A percentile compares a stretch with the other conserved stretches of the same genome.
These are phyloP conservation scores for Solanum piurae DNA, from an alignment of 257 asterid genomes.

Conservation along the genomic window DNA sequence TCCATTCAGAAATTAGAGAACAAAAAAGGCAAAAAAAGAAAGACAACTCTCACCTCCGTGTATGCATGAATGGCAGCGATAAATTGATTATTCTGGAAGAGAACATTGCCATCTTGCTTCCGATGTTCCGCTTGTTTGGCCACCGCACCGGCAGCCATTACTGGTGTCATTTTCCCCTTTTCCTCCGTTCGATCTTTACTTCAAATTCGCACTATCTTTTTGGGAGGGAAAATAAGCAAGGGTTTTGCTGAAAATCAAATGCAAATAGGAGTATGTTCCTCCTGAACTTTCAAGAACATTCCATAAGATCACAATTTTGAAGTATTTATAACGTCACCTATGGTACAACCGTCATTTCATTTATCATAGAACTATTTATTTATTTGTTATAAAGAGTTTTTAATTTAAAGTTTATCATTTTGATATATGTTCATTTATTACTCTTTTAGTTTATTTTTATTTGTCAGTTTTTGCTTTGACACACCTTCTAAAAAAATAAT, in stretches of 20 bases:
- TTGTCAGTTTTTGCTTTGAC: too few relatives aligned
- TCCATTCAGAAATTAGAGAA: not conserved
- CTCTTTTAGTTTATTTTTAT: too few relatives aligned
- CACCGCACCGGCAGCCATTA: conserved; percentile 18
- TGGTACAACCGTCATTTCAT: not conserved
- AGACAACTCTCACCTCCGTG: conserved; percentile 11
- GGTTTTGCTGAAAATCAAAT: not conserved
- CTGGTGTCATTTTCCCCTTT: conserved; percentile 37
- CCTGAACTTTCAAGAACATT: not conserved
- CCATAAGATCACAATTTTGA: not conserved
- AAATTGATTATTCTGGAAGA: conserved; percentile 47
- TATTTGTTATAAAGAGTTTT: too few relatives aligned
- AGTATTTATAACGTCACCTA: not conserved
- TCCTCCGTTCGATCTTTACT: not conserved
- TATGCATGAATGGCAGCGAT: conserved; percentile 92
- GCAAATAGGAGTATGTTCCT: not conserved
- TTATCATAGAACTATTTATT: too few relatives aligned
- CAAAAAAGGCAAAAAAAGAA: not conserved
- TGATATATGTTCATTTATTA: too few relatives aligned
- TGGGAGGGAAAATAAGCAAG: not conserved
- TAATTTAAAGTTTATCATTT: too few relatives aligned
- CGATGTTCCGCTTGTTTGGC: conserved; percentile 63
- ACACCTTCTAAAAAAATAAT: too few relatives aligned
- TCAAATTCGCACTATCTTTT: not conserved
- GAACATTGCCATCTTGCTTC: conserved; percentile 54